Conservation (phyloP, 2,329 filamentous ascomycete genomes). For the Lecanicillium sp. region DNA sequence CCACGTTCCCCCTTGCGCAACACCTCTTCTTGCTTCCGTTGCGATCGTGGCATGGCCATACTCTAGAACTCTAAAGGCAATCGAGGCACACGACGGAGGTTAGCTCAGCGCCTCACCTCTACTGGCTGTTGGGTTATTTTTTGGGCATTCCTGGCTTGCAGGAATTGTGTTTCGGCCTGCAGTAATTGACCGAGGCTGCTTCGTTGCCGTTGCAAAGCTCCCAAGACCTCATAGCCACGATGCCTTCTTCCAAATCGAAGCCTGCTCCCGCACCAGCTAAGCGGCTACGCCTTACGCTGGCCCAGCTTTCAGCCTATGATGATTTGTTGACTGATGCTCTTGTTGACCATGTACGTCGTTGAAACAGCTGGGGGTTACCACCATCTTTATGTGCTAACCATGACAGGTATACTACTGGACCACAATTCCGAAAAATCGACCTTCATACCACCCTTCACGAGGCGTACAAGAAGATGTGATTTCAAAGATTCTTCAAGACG, state of each 20-base stretch:
- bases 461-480: constrained; percentile 62
- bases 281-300: constrained; percentile 71
- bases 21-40: constrained; percentile 1
- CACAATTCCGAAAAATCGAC: constrained; percentile 86
- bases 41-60: too few species aligned
- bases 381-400: neutral
- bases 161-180: too few species aligned
- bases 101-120: too few species aligned
- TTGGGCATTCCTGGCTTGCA: too few species aligned
- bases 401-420: constrained; percentile 90
- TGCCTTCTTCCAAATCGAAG: constrained; percentile 26
- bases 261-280: constrained; percentile 30
- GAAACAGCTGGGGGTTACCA: neutral
- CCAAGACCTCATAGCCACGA: too few species aligned
- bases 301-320: constrained; percentile 86
- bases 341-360: constrained; percentile 74
- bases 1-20: neutral
- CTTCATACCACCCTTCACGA: constrained; percentile 75
- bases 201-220: too few species aligned
- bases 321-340: constrained; percentile 93
- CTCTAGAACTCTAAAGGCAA: too few species aligned
- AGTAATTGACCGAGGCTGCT: too few species aligned
- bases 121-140: too few species aligned
- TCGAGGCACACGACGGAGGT: too few species aligned
- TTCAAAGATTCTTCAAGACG: constrained; percentile 48